These are phyloP conservation scores for Nicotiana sylvestris DNA, from an alignment of 257 asterid species.

Conservation along the genomic window DNA sequence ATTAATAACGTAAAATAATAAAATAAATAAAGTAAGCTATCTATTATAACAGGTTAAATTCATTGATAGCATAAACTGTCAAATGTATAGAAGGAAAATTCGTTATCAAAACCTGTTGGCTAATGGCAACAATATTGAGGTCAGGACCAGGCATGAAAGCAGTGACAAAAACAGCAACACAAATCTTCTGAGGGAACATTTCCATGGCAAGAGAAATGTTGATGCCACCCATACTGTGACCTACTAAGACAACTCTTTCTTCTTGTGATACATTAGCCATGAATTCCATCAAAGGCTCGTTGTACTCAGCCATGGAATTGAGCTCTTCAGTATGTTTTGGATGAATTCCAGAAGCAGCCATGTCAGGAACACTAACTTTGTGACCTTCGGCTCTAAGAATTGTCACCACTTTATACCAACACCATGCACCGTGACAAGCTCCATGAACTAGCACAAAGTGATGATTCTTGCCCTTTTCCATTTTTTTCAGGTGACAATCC, in stretches of 20 bases:
- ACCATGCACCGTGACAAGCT: slow-evolving; percentile 53
- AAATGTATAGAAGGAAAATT: no score
- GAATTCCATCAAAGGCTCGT: slow-evolving; percentile 33
- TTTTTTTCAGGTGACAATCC: neutral
- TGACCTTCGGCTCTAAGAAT: slow-evolving; percentile 33
- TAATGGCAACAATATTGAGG: neutral
- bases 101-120: slow-evolving; percentile 21
- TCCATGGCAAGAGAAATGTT: slow-evolving; percentile 38
- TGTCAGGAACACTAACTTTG: slow-evolving; percentile 41
- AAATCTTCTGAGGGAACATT: slow-evolving; percentile 27
- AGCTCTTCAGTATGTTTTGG: slow-evolving; percentile 25
- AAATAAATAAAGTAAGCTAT: neutral
- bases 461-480: slow-evolving; percentile 20
- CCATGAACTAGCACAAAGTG: slow-evolving; percentile 47
- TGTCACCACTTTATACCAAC: slow-evolving; percentile 43
- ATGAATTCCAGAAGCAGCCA: slow-evolving; percentile 40
- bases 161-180: slow-evolving; percentile 32
- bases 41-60: neutral
- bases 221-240: slow-evolving; percentile 45
- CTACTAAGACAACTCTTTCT: slow-evolving; percentile 35
- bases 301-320: slow-evolving; percentile 26
- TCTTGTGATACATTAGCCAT: slow-evolving; percentile 23
- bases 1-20: neutral
- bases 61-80: no score
- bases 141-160: slow-evolving; percentile 38